Percentiles rank a stretch among this genome's conserved stretches.
phyloP scores from a whole-genome alignment of 1,139 yeast species.

The Yamadazyma membranifaciens region DNA sequence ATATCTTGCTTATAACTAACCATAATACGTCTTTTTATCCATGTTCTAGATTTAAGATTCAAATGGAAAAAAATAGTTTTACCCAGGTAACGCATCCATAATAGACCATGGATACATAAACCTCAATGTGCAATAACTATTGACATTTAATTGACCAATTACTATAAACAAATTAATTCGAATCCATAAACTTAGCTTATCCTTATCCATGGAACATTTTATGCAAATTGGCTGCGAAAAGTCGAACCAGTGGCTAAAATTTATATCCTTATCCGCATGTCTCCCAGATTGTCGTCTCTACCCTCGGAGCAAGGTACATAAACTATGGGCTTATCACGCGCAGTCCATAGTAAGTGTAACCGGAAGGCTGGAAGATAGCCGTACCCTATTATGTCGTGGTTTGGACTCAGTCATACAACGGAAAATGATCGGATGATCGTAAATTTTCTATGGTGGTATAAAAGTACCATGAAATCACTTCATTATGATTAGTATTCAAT shows the following conservation, averaged over 20 bases:
- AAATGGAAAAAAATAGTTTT: too few relatives aligned
- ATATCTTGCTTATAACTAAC: too few relatives aligned
- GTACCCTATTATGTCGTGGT: neutral
- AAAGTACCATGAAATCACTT: neutral
- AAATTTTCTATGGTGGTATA: neutral
- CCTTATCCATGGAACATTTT: conserved; percentile 3
- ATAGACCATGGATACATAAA: too few relatives aligned
- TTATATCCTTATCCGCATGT: too few relatives aligned
- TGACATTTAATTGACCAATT: too few relatives aligned
- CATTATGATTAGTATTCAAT: neutral
- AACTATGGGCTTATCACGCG: conserved; percentile 1
- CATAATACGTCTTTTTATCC: too few relatives aligned
- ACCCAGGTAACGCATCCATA: too few relatives aligned
- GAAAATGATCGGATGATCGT: neutral
- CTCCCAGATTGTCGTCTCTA: neutral
- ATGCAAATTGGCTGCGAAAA: conserved; percentile 1
- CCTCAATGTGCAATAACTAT: too few relatives aligned
- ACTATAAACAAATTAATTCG: too few relatives aligned
- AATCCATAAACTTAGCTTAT: neutral
- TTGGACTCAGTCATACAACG: neutral
- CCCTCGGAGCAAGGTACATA: neutral
- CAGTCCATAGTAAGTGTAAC: neutral
- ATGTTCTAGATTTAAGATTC: too few relatives aligned
- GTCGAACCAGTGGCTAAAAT: too few relatives aligned
- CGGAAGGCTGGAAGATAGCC: neutral